Evolutionary conservation across 257 asterid species (phyloP), one percentile per base, ranked within the genome.

Genomic region (Nicotiana tabacum): DNA sequence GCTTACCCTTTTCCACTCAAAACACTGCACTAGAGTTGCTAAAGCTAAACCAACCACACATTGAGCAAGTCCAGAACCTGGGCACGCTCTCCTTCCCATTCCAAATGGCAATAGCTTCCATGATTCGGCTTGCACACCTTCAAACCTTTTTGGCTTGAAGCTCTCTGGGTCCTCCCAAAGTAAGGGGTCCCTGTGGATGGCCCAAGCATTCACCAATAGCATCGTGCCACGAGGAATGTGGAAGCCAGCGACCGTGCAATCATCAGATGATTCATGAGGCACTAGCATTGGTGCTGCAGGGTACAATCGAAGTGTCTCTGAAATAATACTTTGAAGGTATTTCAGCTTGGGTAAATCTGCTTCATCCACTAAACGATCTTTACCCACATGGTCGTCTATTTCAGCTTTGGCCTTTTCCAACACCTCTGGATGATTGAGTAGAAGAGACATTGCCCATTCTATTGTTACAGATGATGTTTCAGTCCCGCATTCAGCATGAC

Each of bases 21-120:
- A 93, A 67, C 97, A 64, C 77, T 92, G 98, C 5, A 92, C 84
- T 66, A 92, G 5, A 0, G 93, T 81, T 6, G 87, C 98, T 27
- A 91, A 29, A 0, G 84, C 65, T 86, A 91, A 80, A 0, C 92
- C 86, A 21, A 93, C 86, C 5, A 91, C 87, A 24, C 92, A 87
- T 3, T 83, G 89, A 37, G 93, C 97, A 65, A 92, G 76, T 4
- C 88, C 91, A 9, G 58, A 48, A 5, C 98, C 98, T 0, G 98
- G 95, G 60, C 98, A 93, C 9, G 94, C 87, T 84, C 97, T 86
- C 84, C 97, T 87, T 8, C 98, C 98, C 91, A 90, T 86, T 56
- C 97, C 98, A 77, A 93, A 93, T 0, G 95, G 90, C 83, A 92
- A 17, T 56, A 91, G 29, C 84, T 88, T 88, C 11, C 78, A 32